Conservation (phyloP, 441 rosid species). For the Pelargonium cotyledonis region DNA sequence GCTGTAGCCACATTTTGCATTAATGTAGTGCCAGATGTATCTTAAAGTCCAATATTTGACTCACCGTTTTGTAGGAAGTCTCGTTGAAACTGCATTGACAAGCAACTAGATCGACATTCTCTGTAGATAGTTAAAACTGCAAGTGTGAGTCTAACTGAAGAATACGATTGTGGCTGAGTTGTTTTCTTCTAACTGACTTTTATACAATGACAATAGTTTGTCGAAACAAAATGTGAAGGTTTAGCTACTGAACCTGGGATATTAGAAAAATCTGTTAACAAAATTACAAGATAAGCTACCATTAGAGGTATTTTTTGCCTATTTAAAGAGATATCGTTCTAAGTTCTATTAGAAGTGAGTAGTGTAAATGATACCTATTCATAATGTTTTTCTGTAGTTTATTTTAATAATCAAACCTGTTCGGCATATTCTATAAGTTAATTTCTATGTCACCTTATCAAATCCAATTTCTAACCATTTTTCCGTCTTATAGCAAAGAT, state of each 20-base stretch:
- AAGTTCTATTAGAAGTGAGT: neutral
- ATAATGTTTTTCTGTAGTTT: neutral
- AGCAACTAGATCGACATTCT: neutral
- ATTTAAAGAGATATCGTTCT: too few relatives aligned
- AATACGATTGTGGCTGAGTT: too few relatives aligned
- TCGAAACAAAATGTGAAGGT: too few relatives aligned
- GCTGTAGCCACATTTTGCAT: neutral
- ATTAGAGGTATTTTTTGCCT: too few relatives aligned
- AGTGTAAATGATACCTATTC: neutral
- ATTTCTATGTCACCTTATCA: conserved; percentile 6
- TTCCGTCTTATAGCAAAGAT: conserved; percentile 43
- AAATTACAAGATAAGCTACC: neutral
- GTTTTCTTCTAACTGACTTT: too few relatives aligned
- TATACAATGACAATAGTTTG: too few relatives aligned
- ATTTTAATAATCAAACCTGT: neutral
- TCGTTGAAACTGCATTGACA: neutral
- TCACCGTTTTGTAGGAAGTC: too few relatives aligned
- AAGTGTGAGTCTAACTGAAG: neutral
- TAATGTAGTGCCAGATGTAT: too few relatives aligned
- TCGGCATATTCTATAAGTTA: neutral
- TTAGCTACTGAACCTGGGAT: neutral
- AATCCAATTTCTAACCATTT: conserved; percentile 10
- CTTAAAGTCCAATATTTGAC: too few relatives aligned
- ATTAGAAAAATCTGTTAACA: neutral
- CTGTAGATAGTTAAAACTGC: neutral